Base-by-base conservation (phyloP, 768 basidiomycete genomes). In the Lactarius hatsudake region DNA sequence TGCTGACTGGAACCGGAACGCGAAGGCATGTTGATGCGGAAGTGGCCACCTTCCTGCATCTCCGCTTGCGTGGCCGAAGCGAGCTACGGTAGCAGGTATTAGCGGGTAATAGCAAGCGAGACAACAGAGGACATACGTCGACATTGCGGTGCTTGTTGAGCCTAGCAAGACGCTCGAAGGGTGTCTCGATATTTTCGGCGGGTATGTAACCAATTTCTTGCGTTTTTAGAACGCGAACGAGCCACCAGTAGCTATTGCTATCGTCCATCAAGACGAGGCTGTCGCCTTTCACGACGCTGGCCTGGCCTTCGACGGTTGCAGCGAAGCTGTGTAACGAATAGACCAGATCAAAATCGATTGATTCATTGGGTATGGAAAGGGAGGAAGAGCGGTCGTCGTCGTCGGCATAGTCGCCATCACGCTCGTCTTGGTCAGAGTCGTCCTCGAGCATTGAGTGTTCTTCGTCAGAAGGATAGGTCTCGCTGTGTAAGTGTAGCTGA, bases 181-280 rank as follows among this genome's bases (percentile, higher is more conserved):
- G 97, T 0, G 97, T 99, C 77, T 99, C 97, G 71, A 99, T 98
- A 76, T 98, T 98, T 79, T 99, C 97, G 0, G 97, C 97, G 20
- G 97, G 97, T 59, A 99, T 98, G 76, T 99, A 99, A 0, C 97
- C 97, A 18, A 99, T 94, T 73, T 97, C 95, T 77, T 98, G 95
- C 9, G 96, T 98, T 80, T 98, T 98, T 70, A 99, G 87, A 10
- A 99, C 97, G 57, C 95, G 87, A 9, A 99, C 96, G 59, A 98
- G 91, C 97, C 97, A 98, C 97, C 97, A 98, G 79, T 99, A 99
- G 78, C 93, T 94, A 78, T 99, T 98, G 65, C 90, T 94, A 77
- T 99, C 97, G 79, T 99, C 97, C 86, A 98, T 94, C 54, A 99
- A 82, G 75, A 94, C 89, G 56, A 99, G 84, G 69, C 92, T 93